Conservation (phyloP, 148 eudicot genomes). For the Hydrangea macrophylla region DNA sequence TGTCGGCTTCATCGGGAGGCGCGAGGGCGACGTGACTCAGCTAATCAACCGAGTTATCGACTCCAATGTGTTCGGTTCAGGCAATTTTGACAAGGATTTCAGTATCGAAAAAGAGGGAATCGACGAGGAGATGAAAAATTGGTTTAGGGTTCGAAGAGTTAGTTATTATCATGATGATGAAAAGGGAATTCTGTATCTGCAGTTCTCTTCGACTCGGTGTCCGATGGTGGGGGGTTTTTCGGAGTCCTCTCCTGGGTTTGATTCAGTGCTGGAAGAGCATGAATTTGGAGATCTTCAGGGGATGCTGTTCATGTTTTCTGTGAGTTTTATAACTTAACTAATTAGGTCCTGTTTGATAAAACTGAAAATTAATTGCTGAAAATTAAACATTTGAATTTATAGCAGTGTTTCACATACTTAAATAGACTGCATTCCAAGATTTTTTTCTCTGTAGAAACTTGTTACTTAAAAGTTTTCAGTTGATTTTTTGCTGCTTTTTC, state of each 20-base stretch:
- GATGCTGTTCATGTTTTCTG: conserved; percentile 90
- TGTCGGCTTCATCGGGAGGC: conserved; percentile 68
- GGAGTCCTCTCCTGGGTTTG: conserved; percentile 24
- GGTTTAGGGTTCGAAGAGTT: conserved; percentile 44
- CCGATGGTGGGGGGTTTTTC: conserved; percentile 27
- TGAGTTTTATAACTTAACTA: too few relatives aligned
- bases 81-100: conserved; percentile 32
- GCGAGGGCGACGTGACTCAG: conserved; percentile 41
- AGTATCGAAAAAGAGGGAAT: conserved; percentile 12
- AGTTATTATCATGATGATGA: conserved; percentile 56
- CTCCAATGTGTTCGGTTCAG: conserved; percentile 65
- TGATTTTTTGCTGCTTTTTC: too few relatives aligned
- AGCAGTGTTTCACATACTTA: too few relatives aligned
- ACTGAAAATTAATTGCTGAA: too few relatives aligned
- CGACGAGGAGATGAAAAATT: conserved; percentile 28
- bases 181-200: conserved; percentile 59
- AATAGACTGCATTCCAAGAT: background rate
- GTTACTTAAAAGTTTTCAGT: too few relatives aligned
- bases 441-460: too few relatives aligned
- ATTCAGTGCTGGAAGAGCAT: conserved; percentile 44
- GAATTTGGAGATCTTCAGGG: conserved; percentile 81
- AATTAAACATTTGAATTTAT: too few relatives aligned
- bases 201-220: conserved; percentile 42
- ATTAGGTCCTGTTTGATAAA: too few relatives aligned
- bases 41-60: conserved; percentile 71